These are phyloP conservation scores for Draba incana DNA, from an alignment of 345 rosid species.

Conservation along the genomic window DNA sequence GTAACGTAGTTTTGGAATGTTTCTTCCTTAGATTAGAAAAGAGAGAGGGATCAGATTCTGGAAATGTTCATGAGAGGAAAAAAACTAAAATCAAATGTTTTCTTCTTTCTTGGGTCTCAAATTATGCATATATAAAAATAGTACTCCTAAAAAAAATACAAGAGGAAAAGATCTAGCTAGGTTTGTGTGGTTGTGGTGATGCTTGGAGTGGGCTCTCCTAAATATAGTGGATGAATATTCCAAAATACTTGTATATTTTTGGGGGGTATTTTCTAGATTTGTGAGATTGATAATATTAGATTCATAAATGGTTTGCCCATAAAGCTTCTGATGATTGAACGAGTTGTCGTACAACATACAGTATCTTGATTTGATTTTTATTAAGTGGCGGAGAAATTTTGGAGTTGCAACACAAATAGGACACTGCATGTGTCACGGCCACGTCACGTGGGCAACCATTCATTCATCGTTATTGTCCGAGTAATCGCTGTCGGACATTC, in stretches of 20 bases:
- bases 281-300: background rate
- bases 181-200: slow-evolving; percentile 32
- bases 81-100: background rate
- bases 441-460: too few relatives aligned
- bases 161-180: background rate
- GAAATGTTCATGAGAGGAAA: slow-evolving; percentile 19
- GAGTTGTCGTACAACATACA: slow-evolving; percentile 6
- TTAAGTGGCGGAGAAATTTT: slow-evolving; percentile 14
- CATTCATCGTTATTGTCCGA: too few relatives aligned
- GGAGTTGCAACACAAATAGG: background rate
- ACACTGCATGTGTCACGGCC: too few relatives aligned
- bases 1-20: slow-evolving; percentile 7
- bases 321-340: slow-evolving; percentile 1
- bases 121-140: slow-evolving; percentile 27
- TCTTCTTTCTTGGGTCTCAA: slow-evolving; percentile 7
- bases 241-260: background rate
- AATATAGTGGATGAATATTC: slow-evolving; percentile 26
- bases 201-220: slow-evolving; percentile 24
- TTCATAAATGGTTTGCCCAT: slow-evolving; percentile 8
- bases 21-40: slow-evolving; percentile 4
- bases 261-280: background rate
- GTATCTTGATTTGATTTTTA: background rate
- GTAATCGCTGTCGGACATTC: too few relatives aligned
- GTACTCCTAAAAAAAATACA: slow-evolving; percentile 19
- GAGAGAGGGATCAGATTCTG: slow-evolving; percentile 26